phyloP scores from a whole-genome alignment of 2,329 filamentous ascomycete species.

The Chaetomiaceae sp. region DNA sequence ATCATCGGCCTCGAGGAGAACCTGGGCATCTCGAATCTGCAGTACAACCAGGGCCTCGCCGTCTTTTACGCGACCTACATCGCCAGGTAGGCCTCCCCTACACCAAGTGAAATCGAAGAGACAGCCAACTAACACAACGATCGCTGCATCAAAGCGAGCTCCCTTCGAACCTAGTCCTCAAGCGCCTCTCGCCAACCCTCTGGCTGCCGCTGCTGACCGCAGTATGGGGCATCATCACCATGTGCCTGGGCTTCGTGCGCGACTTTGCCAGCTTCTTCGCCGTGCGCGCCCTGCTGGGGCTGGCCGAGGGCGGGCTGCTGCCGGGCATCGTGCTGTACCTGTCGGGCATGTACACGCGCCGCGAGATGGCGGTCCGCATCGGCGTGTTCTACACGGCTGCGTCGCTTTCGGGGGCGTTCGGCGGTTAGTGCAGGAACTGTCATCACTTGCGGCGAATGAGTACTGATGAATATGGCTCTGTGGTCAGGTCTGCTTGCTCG shows the following conservation, averaged over 20 bases:
- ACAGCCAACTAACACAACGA: too few relatives aligned
- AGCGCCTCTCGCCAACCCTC: constrained; percentile 52
- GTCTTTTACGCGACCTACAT: constrained; percentile 59
- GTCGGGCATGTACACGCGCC: constrained; percentile 53
- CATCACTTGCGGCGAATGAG: too few relatives aligned
- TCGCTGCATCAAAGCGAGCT: constrained; percentile 50
- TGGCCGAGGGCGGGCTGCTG: constrained; percentile 58
- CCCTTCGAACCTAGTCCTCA: constrained; percentile 58
- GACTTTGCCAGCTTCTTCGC: constrained; percentile 52
- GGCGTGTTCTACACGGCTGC: constrained; percentile 45
- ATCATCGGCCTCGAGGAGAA: constrained; percentile 56
- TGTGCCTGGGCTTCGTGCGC: constrained; percentile 50
- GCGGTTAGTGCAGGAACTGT: too few relatives aligned
- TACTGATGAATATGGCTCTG: background rate
- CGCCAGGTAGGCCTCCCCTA: constrained; percentile 23
- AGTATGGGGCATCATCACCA: constrained; percentile 53
- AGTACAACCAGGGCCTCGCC: constrained; percentile 56
- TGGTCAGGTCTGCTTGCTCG: constrained; percentile 2
- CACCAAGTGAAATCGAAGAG: too few relatives aligned
- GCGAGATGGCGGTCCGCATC: constrained; percentile 56
- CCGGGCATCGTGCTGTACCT: constrained; percentile 65
- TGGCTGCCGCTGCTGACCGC: constrained; percentile 54
- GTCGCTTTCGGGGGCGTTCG: constrained; percentile 17
- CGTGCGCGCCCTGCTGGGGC: constrained; percentile 55
- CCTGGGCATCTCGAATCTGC: constrained; percentile 50